Percentiles rank a stretch among this genome's conserved stretches.
Evolutionary conservation across 2,329 filamentous ascomycete species (phyloP).

Genomic region (Penicillium sp.): DNA sequence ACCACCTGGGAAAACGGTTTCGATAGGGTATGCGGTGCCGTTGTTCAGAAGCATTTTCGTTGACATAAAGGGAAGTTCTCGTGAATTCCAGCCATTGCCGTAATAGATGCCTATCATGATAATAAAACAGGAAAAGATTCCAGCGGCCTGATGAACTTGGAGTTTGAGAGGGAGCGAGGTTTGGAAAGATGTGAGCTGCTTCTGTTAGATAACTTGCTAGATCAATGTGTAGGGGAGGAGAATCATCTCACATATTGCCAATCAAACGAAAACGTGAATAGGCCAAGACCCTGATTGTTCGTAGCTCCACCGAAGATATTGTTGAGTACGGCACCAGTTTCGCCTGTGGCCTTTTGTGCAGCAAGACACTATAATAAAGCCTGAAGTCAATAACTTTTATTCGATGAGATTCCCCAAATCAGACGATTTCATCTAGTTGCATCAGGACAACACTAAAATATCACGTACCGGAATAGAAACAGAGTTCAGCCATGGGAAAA

Average conservation of each 20-base stretch:
- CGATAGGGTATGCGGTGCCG: slow-evolving; percentile 44
- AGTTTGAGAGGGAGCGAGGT: slow-evolving; percentile 54
- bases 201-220: background rate
- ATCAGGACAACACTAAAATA: background rate
- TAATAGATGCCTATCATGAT: slow-evolving; percentile 56
- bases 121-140: slow-evolving; percentile 50
- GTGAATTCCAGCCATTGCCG: slow-evolving; percentile 49
- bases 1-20: slow-evolving; percentile 41
- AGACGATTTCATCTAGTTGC: background rate
- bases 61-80: slow-evolving; percentile 55
- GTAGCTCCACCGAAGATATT: slow-evolving; percentile 53
- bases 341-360: slow-evolving; percentile 51
- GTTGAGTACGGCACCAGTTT: slow-evolving; percentile 45
- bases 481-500: slow-evolving; percentile 56
- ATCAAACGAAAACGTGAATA: slow-evolving; percentile 53
- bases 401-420: too few relatives aligned
- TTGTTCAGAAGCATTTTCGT: slow-evolving; percentile 45
- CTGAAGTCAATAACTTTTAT: background rate
- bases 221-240: background rate
- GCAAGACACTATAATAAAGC: slow-evolving; percentile 45
- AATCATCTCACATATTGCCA: slow-evolving; percentile 47
- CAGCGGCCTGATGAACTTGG: slow-evolving; percentile 49
- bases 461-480: slow-evolving; percentile 48
- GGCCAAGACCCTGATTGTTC: slow-evolving; percentile 54
- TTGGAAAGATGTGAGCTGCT: slow-evolving; percentile 53